Evolutionary conservation across 495 filamentous ascomycete genomes (phyloP).

Genomic region (Chaetomium cochliodes): DNA sequence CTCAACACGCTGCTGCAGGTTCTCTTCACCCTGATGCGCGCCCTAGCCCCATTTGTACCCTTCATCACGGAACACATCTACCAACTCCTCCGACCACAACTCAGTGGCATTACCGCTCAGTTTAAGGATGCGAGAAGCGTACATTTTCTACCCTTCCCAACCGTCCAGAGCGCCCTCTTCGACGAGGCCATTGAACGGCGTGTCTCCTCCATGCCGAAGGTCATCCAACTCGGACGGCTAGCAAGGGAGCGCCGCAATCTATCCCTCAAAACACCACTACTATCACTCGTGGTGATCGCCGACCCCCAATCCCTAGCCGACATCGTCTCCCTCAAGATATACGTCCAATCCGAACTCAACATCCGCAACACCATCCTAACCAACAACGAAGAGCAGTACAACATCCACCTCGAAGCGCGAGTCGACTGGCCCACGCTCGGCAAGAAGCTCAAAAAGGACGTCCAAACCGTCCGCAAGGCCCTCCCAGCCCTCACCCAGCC

Average conservation of each 20-base stretch:
- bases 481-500: slow-evolving; percentile 70
- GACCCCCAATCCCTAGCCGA: slow-evolving; percentile 76
- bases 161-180: slow-evolving; percentile 79
- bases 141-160: slow-evolving; percentile 84
- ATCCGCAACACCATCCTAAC: slow-evolving; percentile 8
- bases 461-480: slow-evolving; percentile 79
- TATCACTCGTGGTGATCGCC: slow-evolving; percentile 81
- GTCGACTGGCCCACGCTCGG: slow-evolving; percentile 88
- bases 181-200: slow-evolving; percentile 75
- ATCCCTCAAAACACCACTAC: slow-evolving; percentile 78
- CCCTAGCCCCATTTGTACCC: slow-evolving; percentile 87
- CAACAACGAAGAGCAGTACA: slow-evolving; percentile 77
- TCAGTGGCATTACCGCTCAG: slow-evolving; percentile 55
- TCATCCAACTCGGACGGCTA: slow-evolving; percentile 78
- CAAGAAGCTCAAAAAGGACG: slow-evolving; percentile 88
- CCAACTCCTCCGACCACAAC: slow-evolving; percentile 68
- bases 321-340: slow-evolving; percentile 61
- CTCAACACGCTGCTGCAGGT: slow-evolving; percentile 90
- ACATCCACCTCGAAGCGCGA: slow-evolving; percentile 74
- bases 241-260: slow-evolving; percentile 80
- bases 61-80: slow-evolving; percentile 93
- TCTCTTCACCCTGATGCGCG: slow-evolving; percentile 75
- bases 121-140: slow-evolving; percentile 71
- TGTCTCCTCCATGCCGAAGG: slow-evolving; percentile 80
- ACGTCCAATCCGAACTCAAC: slow-evolving; percentile 7